Percentiles rank a stretch among this genome's conserved stretches.
Evolutionary conservation across 768 basidiomycete species (phyloP).

Genomic region (Lanmaoa rubissima): DNA sequence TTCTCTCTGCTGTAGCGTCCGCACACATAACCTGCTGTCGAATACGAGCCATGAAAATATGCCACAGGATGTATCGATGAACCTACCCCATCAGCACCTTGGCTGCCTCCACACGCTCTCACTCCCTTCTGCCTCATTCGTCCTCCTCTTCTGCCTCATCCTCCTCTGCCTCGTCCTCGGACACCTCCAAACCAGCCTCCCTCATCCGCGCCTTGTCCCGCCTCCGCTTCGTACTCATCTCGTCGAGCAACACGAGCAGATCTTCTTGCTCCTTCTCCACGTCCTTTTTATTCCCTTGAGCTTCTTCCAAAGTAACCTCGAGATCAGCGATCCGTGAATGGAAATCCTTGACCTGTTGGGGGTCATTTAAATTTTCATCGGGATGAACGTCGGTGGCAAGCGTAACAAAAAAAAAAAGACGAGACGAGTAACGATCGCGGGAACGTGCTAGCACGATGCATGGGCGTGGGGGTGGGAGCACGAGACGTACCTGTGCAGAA

Average conservation of each 20-base stretch:
- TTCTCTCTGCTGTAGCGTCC: not conserved
- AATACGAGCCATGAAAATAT: not conserved
- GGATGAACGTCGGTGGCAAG: not conserved
- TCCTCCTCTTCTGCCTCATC: constrained; percentile 39
- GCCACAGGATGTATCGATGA: not conserved
- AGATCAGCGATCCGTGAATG: constrained; percentile 47
- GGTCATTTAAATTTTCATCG: not conserved
- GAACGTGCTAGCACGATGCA: too few relatives aligned
- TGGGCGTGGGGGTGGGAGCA: not conserved
- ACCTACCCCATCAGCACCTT: not conserved
- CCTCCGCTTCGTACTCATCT: constrained; percentile 81
- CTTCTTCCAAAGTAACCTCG: constrained; percentile 44
- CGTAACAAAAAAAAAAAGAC: too few relatives aligned
- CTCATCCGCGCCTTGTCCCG: constrained; percentile 78
- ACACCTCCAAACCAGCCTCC: constrained; percentile 79
- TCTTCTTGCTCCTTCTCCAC: constrained; percentile 97
- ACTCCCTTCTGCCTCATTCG: not conserved
- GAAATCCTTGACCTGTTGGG: constrained; percentile 43
- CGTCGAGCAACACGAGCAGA: constrained; percentile 88
- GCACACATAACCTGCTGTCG: not conserved
- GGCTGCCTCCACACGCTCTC: not conserved
- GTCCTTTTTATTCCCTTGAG: constrained; percentile 70
- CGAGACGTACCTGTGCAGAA: constrained; percentile 38
- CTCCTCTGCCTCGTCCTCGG: constrained; percentile 86
- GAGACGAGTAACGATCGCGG: too few relatives aligned